Base-by-base conservation (phyloP, 805 yeast genomes). In the Saturnispora saitoi region DNA sequence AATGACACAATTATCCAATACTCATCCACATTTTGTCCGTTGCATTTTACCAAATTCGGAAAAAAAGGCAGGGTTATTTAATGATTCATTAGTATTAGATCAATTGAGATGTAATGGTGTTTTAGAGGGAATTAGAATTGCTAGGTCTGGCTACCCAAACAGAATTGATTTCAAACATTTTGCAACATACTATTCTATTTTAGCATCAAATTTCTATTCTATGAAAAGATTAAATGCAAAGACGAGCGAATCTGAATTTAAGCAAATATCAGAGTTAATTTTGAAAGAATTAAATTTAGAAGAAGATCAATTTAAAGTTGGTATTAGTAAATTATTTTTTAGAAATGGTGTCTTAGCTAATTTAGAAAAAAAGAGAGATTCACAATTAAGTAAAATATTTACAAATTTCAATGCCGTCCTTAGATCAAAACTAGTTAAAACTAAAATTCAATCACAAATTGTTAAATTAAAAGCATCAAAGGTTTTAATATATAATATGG, bases 81-180 rank as follows among this genome's bases (percentile, higher is more conserved):
- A 87, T 57, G 87, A 83, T 56, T 68, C 67, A 29, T 68, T 93
- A 22, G 95, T 93, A 7, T 69, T 93, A 41, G 91, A 86, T 46
- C 99, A 93, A 67, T 71, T 93, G 53, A 74, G 96, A 54, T 93
- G 98, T 61, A 93, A 93, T 61, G 99, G 99, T 76, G 99, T 93
- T 14, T 69, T 93, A 45, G 99, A 93, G 71, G 99, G 99, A 52
- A 93, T 93, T 29, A 76, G 99, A 65, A 93, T 93, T 51, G 96
- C 98, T 0, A 77, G 99, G 54, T 88, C 96, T 8, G 99, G 99
- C 2, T 93, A 84, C 64, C 99, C 99, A 4, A 93, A 93, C 65
- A 77, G 96, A 55, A 79, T 91, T 61, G 78, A 81, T 28, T 91
- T 90, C 64, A 77, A 81, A 41, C 91, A 87, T 43, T 93, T 93